A percentile compares a stretch with the other conserved stretches of the same genome.
Conservation (phyloP, 768 basidiomycete genomes). For the Auricularia auricula-judae region DNA sequence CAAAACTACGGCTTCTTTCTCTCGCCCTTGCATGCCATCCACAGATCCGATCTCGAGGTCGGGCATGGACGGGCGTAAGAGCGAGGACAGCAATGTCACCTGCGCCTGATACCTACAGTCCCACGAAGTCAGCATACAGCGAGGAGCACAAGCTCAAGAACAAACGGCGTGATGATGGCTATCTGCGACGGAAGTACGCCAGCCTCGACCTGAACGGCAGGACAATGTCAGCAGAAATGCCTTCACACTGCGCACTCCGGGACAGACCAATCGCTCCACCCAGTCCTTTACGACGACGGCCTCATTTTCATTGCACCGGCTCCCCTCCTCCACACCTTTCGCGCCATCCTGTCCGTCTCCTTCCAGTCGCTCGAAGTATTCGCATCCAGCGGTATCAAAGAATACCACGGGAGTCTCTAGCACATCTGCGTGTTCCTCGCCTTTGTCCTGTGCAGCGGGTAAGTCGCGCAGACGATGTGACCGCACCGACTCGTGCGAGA, state of each 20-base stretch:
- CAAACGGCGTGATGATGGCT: slow-evolving; percentile 78
- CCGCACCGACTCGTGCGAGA: slow-evolving; percentile 60
- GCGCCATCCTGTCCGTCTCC: slow-evolving; percentile 41
- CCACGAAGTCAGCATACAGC: not conserved
- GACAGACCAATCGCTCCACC: slow-evolving; percentile 65
- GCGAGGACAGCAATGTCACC: slow-evolving; percentile 69
- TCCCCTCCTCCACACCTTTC: slow-evolving; percentile 61
- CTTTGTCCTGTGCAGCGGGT: slow-evolving; percentile 38
- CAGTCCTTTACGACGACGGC: slow-evolving; percentile 74
- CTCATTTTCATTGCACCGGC: slow-evolving; percentile 91
- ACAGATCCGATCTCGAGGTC: slow-evolving; percentile 84
- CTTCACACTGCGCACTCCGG: not conserved
- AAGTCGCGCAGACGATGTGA: slow-evolving; percentile 63
- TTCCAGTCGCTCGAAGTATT: slow-evolving; percentile 69
- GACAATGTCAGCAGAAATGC: not conserved
- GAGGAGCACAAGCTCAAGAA: not conserved
- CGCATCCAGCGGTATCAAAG: slow-evolving; percentile 89
- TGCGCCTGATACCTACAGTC: slow-evolving; percentile 78
- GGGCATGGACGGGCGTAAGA: slow-evolving; percentile 47
- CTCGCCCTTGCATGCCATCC: slow-evolving; percentile 95
- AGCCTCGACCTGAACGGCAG: slow-evolving; percentile 34
- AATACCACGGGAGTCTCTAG: slow-evolving; percentile 77
- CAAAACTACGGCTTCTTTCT: slow-evolving; percentile 89
- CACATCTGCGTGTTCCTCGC: slow-evolving; percentile 62
- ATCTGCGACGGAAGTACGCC: slow-evolving; percentile 64